Conservation (phyloP, 768 basidiomycete species). For the Lactifluus piperatus region DNA sequence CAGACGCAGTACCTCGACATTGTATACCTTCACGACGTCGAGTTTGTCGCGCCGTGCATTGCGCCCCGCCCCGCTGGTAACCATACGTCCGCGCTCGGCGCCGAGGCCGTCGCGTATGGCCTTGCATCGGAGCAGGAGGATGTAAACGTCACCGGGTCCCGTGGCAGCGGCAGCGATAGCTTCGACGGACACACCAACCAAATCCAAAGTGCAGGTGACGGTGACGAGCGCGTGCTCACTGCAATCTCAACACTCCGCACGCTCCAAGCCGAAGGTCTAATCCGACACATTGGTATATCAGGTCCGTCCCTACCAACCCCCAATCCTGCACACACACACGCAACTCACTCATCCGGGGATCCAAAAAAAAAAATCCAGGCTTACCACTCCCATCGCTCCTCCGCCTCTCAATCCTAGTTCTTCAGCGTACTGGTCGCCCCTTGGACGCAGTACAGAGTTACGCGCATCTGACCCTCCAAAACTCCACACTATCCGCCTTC, state of each 20-base stretch:
- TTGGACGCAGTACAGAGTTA: conserved; percentile 76
- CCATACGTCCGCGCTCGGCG: conserved; percentile 44
- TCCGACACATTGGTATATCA: conserved; percentile 71
- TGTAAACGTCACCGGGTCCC: conserved; percentile 26
- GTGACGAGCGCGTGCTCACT: conserved; percentile 63
- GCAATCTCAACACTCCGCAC: conserved; percentile 58
- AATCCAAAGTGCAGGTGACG: not conserved
- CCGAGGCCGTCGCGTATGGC: conserved; percentile 55
- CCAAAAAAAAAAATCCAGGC: conserved; percentile 32
- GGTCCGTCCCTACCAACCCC: conserved; percentile 34
- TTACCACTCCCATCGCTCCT: conserved; percentile 79
- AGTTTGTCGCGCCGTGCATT: conserved; percentile 56
- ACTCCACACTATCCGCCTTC: conserved; percentile 49
- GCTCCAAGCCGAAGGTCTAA: conserved; percentile 62
- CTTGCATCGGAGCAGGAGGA: conserved; percentile 49
- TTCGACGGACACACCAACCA: too few relatives aligned
- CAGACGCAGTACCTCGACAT: conserved; percentile 72
- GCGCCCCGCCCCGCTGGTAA: conserved; percentile 44
- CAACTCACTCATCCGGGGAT: too few relatives aligned
- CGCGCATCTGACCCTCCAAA: conserved; percentile 73
- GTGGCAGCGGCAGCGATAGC: conserved; percentile 29
- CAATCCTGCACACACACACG: not conserved
- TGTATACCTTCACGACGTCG: conserved; percentile 80
- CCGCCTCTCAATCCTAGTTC: conserved; percentile 67
- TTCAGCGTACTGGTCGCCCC: conserved; percentile 37